These are phyloP conservation scores for Ploettnerulaceae sp. DNA, from an alignment of 2,329 filamentous ascomycete species.

Conservation along the genomic window DNA sequence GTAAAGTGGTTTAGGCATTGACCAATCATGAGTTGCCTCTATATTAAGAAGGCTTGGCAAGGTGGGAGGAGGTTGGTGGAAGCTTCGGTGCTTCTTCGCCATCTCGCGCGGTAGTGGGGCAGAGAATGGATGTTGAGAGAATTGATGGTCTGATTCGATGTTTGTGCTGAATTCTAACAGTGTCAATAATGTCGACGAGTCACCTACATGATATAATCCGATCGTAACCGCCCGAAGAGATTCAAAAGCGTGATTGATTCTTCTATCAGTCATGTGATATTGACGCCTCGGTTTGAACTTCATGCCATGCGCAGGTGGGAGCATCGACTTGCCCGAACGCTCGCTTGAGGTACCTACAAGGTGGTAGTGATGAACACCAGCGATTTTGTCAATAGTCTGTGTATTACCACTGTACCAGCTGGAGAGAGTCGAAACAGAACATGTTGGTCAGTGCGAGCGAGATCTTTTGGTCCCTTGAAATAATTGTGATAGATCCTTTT, in stretches of 20 bases:
- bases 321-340: background rate
- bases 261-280: background rate
- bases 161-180: too few species aligned
- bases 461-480: background rate
- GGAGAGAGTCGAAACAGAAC: background rate
- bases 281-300: background rate
- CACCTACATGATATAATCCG: too few species aligned
- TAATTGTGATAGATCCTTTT: constrained; percentile 1
- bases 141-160: too few species aligned
- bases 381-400: background rate
- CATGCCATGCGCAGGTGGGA: constrained; percentile 4
- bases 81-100: too few species aligned
- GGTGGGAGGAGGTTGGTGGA: background rate
- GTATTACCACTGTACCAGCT: background rate
- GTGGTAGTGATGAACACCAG: background rate
- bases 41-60: background rate
- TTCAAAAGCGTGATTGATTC: background rate
- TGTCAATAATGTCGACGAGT: background rate
- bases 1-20: constrained; percentile 9
- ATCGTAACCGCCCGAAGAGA: too few species aligned
- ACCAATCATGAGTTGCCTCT: constrained; percentile 2
- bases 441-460: constrained; percentile 1
- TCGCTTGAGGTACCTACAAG: background rate
- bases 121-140: background rate
- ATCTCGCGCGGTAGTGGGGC: background rate